Evolutionary conservation across 139 green algal genomes (phyloP).

Genomic region (Coccomyxa sp.): DNA sequence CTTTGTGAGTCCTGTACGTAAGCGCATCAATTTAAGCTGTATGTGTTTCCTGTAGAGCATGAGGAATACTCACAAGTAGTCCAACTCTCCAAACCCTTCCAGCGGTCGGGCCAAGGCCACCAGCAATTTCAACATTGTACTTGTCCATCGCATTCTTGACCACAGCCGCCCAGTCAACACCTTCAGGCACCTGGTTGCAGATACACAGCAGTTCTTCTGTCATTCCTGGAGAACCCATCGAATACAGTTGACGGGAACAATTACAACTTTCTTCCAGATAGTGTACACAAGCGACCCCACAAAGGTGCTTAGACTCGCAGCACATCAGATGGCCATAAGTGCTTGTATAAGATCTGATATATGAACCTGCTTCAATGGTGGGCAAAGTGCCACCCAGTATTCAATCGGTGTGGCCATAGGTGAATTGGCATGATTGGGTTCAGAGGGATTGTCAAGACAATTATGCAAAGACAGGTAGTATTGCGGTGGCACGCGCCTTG

Average conservation of each 20-base stretch:
- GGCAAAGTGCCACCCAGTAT: neutral
- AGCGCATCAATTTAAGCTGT: neutral
- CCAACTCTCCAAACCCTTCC: constrained; percentile 67
- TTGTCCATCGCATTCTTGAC: constrained; percentile 78
- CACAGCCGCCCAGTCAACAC: constrained; percentile 71
- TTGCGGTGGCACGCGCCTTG: constrained; percentile 32
- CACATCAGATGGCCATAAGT: no score
- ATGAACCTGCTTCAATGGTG: neutral
- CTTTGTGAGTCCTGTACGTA: neutral
- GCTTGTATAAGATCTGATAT: no score
- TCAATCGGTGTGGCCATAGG: neutral
- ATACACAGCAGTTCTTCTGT: neutral
- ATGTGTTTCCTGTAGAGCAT: neutral
- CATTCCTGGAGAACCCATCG: neutral
- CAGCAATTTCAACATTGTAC: constrained; percentile 52
- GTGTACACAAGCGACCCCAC: no score
- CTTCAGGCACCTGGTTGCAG: constrained; percentile 61
- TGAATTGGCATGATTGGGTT: neutral
- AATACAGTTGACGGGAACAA: neutral
- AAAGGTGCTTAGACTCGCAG: neutral
- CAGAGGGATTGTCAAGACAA: neutral
- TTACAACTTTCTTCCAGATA: neutral
- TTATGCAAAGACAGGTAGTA: neutral
- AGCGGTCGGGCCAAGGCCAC: constrained; percentile 60
- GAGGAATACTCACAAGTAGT: constrained; percentile 38